A percentile compares a stretch with the other conserved stretches of the same genome.
Evolutionary conservation across 2,329 filamentous ascomycete species (phyloP).

Genomic region (Cladosporium sp.): DNA sequence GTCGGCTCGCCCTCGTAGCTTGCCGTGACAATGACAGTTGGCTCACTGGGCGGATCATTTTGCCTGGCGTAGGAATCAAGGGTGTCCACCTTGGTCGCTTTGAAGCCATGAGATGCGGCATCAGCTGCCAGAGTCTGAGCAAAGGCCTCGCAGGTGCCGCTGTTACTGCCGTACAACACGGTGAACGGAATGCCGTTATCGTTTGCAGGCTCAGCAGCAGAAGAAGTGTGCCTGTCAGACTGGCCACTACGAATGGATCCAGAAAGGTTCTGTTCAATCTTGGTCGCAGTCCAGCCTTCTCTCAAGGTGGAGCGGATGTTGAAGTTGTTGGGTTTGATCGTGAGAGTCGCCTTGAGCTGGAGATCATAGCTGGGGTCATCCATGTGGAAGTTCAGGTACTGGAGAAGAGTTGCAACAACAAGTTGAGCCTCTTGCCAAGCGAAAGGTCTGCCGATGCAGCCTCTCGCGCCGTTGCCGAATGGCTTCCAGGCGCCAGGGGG

Average conservation of each 20-base stretch:
- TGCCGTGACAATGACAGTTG: constrained; percentile 67
- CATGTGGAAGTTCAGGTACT: constrained; percentile 69
- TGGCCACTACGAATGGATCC: constrained; percentile 21
- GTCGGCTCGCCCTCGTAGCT: constrained; percentile 75
- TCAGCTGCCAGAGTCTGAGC: constrained; percentile 64
- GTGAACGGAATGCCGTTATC: constrained; percentile 52
- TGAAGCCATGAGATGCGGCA: constrained; percentile 62
- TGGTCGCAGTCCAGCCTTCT: constrained; percentile 49
- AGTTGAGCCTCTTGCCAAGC: constrained; percentile 71
- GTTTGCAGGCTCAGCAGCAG: constrained; percentile 12
- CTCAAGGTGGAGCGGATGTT: constrained; percentile 61
- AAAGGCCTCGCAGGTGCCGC: constrained; percentile 72
- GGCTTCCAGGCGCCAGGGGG: constrained; percentile 49
- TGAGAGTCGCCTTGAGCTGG: constrained; percentile 58
- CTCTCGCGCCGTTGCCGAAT: constrained; percentile 71
- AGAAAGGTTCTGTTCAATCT: constrained; percentile 43
- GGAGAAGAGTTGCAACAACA: constrained; percentile 64
- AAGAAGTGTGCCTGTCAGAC: constrained; percentile 6
- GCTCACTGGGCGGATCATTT: constrained; percentile 58
- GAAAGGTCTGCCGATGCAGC: constrained; percentile 72
- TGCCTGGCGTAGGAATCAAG: constrained; percentile 65
- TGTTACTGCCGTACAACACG: constrained; percentile 74
- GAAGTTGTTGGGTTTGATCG: constrained; percentile 66
- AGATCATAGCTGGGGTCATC: constrained; percentile 64
- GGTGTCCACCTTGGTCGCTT: constrained; percentile 53